Evolutionary conservation across 2,329 filamentous ascomycete genomes (phyloP).

Genomic region (Aspergillus costaricaensis): DNA sequence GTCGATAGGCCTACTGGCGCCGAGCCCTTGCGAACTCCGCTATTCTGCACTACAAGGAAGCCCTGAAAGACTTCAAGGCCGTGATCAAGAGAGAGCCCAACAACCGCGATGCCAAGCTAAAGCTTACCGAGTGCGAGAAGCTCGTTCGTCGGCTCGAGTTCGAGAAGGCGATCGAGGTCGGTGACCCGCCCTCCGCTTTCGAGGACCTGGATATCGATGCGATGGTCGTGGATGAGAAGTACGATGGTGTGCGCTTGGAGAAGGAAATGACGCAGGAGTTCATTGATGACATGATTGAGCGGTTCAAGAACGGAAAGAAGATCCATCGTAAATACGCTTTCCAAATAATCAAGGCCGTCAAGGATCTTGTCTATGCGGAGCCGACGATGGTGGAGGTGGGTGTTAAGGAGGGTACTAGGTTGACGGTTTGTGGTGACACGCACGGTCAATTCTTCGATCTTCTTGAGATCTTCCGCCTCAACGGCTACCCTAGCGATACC

Average conservation of each 20-base stretch:
- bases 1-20: slow-evolving; percentile 80
- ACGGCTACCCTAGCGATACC: slow-evolving; percentile 79
- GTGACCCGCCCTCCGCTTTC: slow-evolving; percentile 87
- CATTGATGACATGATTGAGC: slow-evolving; percentile 92
- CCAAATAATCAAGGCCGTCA: slow-evolving; percentile 89
- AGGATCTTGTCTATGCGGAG: slow-evolving; percentile 87
- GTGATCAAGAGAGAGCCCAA: slow-evolving; percentile 83
- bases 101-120: slow-evolving; percentile 89
- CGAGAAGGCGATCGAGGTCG: slow-evolving; percentile 89
- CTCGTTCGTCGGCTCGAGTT: slow-evolving; percentile 90
- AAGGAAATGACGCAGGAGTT: slow-evolving; percentile 94
- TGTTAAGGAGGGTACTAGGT: slow-evolving; percentile 71
- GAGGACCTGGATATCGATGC: slow-evolving; percentile 85
- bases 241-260: slow-evolving; percentile 77
- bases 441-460: slow-evolving; percentile 98
- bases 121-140: slow-evolving; percentile 91
- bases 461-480: slow-evolving; percentile 91
- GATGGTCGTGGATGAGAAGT: slow-evolving; percentile 78
- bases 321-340: slow-evolving; percentile 96
- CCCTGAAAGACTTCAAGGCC: slow-evolving; percentile 86
- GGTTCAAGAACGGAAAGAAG: slow-evolving; percentile 95
- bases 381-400: slow-evolving; percentile 95
- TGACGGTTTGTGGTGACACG: slow-evolving; percentile 97
- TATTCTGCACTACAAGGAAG: slow-evolving; percentile 84
- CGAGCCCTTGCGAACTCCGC: slow-evolving; percentile 89